phyloP scores from a whole-genome alignment of 345 rosid species.

The Physaria fendleri region DNA sequence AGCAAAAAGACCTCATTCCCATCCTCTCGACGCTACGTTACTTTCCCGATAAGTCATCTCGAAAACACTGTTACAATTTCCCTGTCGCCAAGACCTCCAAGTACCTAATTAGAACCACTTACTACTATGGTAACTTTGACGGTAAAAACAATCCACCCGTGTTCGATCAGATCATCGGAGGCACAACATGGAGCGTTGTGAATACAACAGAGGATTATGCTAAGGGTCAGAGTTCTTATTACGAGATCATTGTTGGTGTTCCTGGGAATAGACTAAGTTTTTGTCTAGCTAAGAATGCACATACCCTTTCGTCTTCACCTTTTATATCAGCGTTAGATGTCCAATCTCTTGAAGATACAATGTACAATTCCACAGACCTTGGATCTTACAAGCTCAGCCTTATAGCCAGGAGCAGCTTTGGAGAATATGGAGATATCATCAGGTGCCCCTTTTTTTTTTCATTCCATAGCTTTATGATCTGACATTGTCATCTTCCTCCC shows the following conservation, averaged over 20 bases:
- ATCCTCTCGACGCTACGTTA: slow-evolving; percentile 54
- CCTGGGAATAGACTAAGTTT: slow-evolving; percentile 44
- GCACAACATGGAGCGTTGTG: slow-evolving; percentile 74
- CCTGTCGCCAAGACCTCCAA: slow-evolving; percentile 52
- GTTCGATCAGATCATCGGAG: slow-evolving; percentile 74
- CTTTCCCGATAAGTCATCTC: slow-evolving; percentile 52
- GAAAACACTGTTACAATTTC: slow-evolving; percentile 62
- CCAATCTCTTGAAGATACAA: slow-evolving; percentile 45
- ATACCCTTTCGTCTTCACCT: slow-evolving; percentile 52
- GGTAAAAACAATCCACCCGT: slow-evolving; percentile 74
- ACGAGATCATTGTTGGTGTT: slow-evolving; percentile 57
- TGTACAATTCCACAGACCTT: slow-evolving; percentile 63
- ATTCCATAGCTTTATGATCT: not conserved
- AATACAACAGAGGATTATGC: slow-evolving; percentile 73
- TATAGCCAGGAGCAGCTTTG: slow-evolving; percentile 56
- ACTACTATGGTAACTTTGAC: slow-evolving; percentile 72
- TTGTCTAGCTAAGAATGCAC: slow-evolving; percentile 65
- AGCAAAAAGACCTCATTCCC: slow-evolving; percentile 42
- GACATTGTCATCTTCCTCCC: not conserved
- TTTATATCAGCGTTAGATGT: slow-evolving; percentile 76
- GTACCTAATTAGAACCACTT: slow-evolving; percentile 63
- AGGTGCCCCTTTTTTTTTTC: slow-evolving; percentile 33
- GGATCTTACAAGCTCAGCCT: slow-evolving; percentile 44
- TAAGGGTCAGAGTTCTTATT: slow-evolving; percentile 55
- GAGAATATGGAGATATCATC: slow-evolving; percentile 34